Conservation (phyloP, 2,329 filamentous ascomycete species). For the Microcyclospora pomicola region DNA sequence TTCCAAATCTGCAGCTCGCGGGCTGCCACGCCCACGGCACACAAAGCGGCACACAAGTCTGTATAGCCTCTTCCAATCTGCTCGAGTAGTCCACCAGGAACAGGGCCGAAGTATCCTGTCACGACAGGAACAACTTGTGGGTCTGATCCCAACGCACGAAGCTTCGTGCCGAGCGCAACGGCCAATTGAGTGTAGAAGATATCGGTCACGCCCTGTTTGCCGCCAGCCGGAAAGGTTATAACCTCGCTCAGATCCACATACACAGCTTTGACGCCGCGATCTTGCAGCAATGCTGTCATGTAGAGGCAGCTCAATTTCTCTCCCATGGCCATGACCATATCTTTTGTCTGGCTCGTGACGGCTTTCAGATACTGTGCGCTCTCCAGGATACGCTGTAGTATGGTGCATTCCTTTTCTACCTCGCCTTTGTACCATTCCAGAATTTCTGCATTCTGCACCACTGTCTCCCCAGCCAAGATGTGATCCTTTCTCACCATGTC, state of each 20-base stretch:
- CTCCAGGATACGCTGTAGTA: slow-evolving; percentile 60
- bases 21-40: slow-evolving; percentile 77
- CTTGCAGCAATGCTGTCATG: slow-evolving; percentile 72
- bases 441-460: slow-evolving; percentile 22
- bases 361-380: slow-evolving; percentile 45
- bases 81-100: slow-evolving; percentile 80
- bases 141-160: slow-evolving; percentile 30
- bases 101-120: slow-evolving; percentile 89
- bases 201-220: slow-evolving; percentile 29
- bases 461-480: slow-evolving; percentile 48
- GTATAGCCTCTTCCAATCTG: slow-evolving; percentile 93
- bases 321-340: slow-evolving; percentile 80
- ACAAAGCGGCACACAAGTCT: slow-evolving; percentile 83
- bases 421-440: slow-evolving; percentile 45
- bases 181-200: slow-evolving; percentile 34
- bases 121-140: slow-evolving; percentile 32
- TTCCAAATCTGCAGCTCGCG: slow-evolving; percentile 96
- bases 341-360: slow-evolving; percentile 37
- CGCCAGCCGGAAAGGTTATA: slow-evolving; percentile 45
- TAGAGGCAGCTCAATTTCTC: slow-evolving; percentile 92
- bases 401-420: slow-evolving; percentile 66
- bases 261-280: slow-evolving; percentile 68
- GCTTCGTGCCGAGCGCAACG: slow-evolving; percentile 27
- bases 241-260: slow-evolving; percentile 82
- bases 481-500: slow-evolving; percentile 74